Conservation (phyloP, 805 yeast species). For the Candida montana region DNA sequence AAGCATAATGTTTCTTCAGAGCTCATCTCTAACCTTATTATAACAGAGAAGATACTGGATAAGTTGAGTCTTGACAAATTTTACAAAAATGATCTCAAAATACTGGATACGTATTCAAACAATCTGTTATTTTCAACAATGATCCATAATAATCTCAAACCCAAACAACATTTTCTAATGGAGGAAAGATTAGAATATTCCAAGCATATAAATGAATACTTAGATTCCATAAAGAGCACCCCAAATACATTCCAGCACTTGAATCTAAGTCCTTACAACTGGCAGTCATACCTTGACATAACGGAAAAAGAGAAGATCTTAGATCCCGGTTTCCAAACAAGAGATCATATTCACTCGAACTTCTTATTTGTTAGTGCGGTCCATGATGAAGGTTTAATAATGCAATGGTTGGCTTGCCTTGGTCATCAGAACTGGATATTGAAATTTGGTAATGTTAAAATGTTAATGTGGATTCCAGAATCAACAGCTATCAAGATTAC, state of each 20-base stretch:
- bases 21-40: slow-evolving; percentile 1
- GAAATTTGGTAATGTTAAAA: slow-evolving; percentile 64
- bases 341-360: slow-evolving; percentile 44
- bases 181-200: slow-evolving; percentile 41
- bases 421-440: slow-evolving; percentile 71
- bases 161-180: slow-evolving; percentile 57
- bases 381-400: slow-evolving; percentile 59
- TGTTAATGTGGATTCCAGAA: slow-evolving; percentile 65
- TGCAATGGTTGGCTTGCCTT: slow-evolving; percentile 71
- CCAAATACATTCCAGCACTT: slow-evolving; percentile 29
- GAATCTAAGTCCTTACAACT: slow-evolving; percentile 53
- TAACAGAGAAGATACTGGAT: slow-evolving; percentile 36
- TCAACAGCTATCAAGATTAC: slow-evolving; percentile 56
- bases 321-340: slow-evolving; percentile 29
- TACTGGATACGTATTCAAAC: slow-evolving; percentile 59
- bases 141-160: slow-evolving; percentile 55
- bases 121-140: slow-evolving; percentile 56
- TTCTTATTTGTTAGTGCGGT: slow-evolving; percentile 57
- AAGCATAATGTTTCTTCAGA: background rate
- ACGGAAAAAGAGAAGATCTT: slow-evolving; percentile 40
- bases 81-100: slow-evolving; percentile 35
- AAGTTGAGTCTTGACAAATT: slow-evolving; percentile 37
- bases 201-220: slow-evolving; percentile 11
- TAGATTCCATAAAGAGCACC: slow-evolving; percentile 1
- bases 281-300: slow-evolving; percentile 56